A percentile compares a stretch with the other conserved stretches of the same genome.
phyloP scores from a whole-genome alignment of 1,284 basidiomycete species.

The Tilletiopsis washingtonensis region DNA sequence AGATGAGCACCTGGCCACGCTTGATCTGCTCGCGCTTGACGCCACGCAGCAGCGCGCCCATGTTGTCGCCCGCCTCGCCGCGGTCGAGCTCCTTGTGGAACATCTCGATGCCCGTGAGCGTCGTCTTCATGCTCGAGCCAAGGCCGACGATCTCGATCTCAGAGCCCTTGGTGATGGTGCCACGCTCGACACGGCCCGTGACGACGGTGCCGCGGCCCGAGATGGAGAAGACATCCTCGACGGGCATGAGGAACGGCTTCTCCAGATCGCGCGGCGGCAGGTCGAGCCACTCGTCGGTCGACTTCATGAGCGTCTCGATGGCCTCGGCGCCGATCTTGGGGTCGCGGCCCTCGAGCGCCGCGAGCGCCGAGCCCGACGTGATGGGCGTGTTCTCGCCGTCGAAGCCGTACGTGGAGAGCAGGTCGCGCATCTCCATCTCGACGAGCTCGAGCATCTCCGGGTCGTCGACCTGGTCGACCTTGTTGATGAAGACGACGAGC shows the following conservation, averaged over 20 bases:
- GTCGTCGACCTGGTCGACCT: conserved; percentile 93
- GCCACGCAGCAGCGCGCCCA: conserved; percentile 94
- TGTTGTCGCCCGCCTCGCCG: conserved; percentile 98
- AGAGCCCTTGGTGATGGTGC: conserved; percentile 80
- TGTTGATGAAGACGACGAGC: conserved; percentile 99
- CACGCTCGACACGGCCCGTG: conserved; percentile 95
- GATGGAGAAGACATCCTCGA: conserved; percentile 98
- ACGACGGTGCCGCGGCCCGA: conserved; percentile 97
- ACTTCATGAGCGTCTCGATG: conserved; percentile 74
- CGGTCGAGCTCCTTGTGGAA: conserved; percentile 99
- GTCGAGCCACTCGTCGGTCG: conserved; percentile 92
- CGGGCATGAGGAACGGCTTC: conserved; percentile 92
- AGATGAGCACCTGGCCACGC: conserved; percentile 84
- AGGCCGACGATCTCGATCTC: conserved; percentile 92
- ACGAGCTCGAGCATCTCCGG: conserved; percentile 98
- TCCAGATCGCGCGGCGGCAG: conserved; percentile 92
- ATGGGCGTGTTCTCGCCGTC: conserved; percentile 97
- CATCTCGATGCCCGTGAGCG: conserved; percentile 96
- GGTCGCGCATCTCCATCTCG: conserved; percentile 99
- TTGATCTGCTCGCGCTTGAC: conserved; percentile 93
- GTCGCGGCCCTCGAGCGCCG: conserved; percentile 81
- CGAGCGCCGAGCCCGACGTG: conserved; percentile 90
- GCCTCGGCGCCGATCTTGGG: conserved; percentile 68
- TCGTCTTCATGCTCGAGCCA: conserved; percentile 78
- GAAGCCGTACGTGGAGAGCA: conserved; percentile 76